phyloP scores from a whole-genome alignment of 2,329 filamentous ascomycete species.

The Beauveria sp. region DNA sequence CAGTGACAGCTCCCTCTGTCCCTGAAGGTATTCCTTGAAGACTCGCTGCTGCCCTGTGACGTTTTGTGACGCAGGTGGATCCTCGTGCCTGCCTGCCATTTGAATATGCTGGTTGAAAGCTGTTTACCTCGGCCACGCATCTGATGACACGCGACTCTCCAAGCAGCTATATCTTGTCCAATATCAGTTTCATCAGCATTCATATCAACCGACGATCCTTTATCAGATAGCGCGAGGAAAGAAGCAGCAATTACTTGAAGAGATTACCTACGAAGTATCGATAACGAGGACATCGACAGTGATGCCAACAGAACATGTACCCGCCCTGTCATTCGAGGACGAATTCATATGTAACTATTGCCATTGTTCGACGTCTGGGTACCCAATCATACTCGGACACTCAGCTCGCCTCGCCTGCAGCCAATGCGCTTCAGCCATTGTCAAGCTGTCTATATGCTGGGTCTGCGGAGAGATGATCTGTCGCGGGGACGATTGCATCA shows the following conservation, averaged over 20 bases:
- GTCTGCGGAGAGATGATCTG: constrained; percentile 48
- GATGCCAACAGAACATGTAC: not conserved
- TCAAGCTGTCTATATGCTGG: constrained; percentile 50
- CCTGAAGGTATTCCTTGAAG: not conserved
- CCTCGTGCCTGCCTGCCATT: not conserved
- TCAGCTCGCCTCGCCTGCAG: constrained; percentile 42
- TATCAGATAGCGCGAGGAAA: not conserved
- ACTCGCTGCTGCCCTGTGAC: not conserved
- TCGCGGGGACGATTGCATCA: constrained; percentile 47
- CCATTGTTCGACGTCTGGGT: constrained; percentile 32
- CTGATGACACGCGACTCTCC: no score
- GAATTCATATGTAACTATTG: constrained; percentile 51
- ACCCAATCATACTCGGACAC: constrained; percentile 35
- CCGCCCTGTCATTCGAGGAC: not conserved
- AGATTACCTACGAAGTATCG: not conserved
- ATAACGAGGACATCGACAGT: not conserved
- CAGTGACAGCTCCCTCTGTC: not conserved
- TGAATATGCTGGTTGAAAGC: not conserved
- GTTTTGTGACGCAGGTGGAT: not conserved
- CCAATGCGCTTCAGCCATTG: constrained; percentile 37
- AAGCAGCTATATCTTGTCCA: not conserved
- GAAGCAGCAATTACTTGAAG: not conserved
- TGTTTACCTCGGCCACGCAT: not conserved
- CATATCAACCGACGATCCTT: not conserved
- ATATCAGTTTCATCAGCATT: not conserved